phyloP scores from a whole-genome alignment of 768 basidiomycete genomes.

The Myochromella boudieri region DNA sequence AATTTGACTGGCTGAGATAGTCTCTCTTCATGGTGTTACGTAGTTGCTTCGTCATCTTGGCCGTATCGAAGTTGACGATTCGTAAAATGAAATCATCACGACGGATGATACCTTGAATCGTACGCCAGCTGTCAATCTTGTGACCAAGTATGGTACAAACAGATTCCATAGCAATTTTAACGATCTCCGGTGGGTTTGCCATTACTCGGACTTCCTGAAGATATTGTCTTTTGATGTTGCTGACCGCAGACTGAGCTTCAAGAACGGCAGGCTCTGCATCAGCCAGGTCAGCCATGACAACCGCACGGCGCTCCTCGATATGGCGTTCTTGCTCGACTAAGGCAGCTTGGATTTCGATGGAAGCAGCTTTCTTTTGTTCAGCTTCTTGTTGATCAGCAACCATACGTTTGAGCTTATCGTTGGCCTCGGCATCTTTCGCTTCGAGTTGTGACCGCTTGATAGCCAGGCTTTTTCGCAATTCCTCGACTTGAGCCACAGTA shows the following conservation, averaged over 20 bases:
- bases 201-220: slow-evolving; percentile 96
- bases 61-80: slow-evolving; percentile 95
- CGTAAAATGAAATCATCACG: slow-evolving; percentile 95
- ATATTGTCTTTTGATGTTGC: slow-evolving; percentile 93
- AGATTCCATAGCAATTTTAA: slow-evolving; percentile 98
- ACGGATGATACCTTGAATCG: slow-evolving; percentile 93
- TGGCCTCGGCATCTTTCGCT: slow-evolving; percentile 92
- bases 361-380: slow-evolving; percentile 96
- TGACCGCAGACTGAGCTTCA: slow-evolving; percentile 95
- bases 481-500: slow-evolving; percentile 96
- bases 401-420: slow-evolving; percentile 97
- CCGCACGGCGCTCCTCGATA: slow-evolving; percentile 83
- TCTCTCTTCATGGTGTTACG: slow-evolving; percentile 92
- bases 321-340: slow-evolving; percentile 87
- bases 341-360: slow-evolving; percentile 93
- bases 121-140: slow-evolving; percentile 95
- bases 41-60: slow-evolving; percentile 84
- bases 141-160: slow-evolving; percentile 96
- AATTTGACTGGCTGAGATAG: slow-evolving; percentile 86
- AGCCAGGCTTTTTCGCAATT: slow-evolving; percentile 91
- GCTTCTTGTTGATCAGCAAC: slow-evolving; percentile 98
- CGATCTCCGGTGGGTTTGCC: slow-evolving; percentile 97
- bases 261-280: slow-evolving; percentile 97
- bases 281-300: slow-evolving; percentile 94
- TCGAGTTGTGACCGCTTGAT: slow-evolving; percentile 91